These are phyloP conservation scores for Euphrasia confusa DNA, from an alignment of 257 asterid genomes.

Conservation along the genomic window DNA sequence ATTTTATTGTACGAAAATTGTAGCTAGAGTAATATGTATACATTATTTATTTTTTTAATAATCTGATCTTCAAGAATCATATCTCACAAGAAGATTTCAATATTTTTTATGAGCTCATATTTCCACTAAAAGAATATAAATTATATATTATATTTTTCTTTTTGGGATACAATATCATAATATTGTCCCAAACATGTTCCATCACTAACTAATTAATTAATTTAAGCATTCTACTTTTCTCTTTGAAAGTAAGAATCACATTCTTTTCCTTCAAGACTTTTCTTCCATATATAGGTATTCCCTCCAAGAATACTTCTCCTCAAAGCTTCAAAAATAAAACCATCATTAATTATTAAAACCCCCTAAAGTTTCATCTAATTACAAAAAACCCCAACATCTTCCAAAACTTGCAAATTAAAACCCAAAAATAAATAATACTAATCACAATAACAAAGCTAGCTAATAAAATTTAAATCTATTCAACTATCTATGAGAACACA, in stretches of 20 bases:
- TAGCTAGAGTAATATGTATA: no score
- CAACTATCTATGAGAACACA: constrained; percentile 61
- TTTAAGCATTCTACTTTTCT: constrained; percentile 20
- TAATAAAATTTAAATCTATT: background rate
- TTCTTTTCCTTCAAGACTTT: constrained; percentile 36
- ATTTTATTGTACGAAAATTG: no score
- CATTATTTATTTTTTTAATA: no score
- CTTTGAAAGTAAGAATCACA: constrained; percentile 48
- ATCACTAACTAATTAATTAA: constrained; percentile 30
- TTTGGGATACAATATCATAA: constrained; percentile 24
- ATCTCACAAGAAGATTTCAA: constrained; percentile 4
- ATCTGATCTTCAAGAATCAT: background rate
- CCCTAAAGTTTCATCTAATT: background rate
- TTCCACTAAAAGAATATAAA: constrained; percentile 33
- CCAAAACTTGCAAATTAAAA: no score
- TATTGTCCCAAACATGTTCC: constrained; percentile 42
- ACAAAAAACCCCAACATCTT: background rate
- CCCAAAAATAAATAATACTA: background rate
- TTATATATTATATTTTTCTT: constrained; percentile 8
- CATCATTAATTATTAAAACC: background rate
- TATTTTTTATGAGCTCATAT: background rate
- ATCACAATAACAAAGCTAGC: background rate
- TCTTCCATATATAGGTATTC: background rate
- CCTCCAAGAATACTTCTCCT: constrained; percentile 24
- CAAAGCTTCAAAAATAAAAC: constrained; percentile 22